phyloP scores from a whole-genome alignment of 2,329 filamentous ascomycete genomes.

The Ambrosiella cleistominuta region DNA sequence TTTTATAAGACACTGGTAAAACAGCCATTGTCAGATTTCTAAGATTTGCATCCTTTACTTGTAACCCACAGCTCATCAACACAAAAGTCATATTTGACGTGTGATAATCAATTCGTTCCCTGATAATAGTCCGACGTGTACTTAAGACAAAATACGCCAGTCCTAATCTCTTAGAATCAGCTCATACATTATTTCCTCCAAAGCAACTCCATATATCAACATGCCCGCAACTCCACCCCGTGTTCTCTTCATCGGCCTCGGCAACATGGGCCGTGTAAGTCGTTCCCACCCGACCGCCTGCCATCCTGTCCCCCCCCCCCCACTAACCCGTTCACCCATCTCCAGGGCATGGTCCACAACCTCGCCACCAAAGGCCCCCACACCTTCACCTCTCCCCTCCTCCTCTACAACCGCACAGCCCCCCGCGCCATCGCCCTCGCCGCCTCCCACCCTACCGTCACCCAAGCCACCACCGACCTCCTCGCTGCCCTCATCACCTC shows the following conservation, averaged over 20 bases:
- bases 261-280: constrained; percentile 70
- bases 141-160: no score
- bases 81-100: no score
- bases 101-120: no score
- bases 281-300: background rate
- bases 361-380: constrained; percentile 54
- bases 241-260: constrained; percentile 57
- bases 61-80: no score
- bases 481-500: constrained; percentile 47
- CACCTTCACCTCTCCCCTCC: constrained; percentile 46
- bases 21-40: no score
- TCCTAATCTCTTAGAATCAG: background rate
- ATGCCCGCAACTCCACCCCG: constrained; percentile 17
- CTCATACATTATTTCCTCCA: background rate
- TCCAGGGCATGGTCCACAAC: constrained; percentile 68
- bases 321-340: no score
- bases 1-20: no score
- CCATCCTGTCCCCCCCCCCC: constrained; percentile 7
- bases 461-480: constrained; percentile 45
- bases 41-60: no score
- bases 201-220: background rate
- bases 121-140: no score
- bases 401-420: constrained; percentile 65
- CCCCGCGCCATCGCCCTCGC: constrained; percentile 48
- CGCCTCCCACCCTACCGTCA: constrained; percentile 43